These are phyloP conservation scores for Ogataea nonfermentans DNA, from an alignment of 805 yeast species.

Conservation along the genomic window DNA sequence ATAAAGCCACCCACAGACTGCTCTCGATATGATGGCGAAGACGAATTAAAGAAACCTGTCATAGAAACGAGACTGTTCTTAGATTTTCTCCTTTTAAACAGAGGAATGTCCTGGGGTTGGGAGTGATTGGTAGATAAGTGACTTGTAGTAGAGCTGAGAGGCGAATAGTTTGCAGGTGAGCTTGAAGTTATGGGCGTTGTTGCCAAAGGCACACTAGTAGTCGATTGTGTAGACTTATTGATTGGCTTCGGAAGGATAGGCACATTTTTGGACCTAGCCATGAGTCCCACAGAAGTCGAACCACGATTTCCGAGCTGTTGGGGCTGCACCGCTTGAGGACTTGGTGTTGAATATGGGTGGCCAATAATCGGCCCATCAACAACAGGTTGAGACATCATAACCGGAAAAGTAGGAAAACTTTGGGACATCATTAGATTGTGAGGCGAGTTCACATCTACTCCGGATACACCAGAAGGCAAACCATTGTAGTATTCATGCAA, in stretches of 20 bases:
- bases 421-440: slow-evolving; percentile 15
- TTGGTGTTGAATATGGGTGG: neutral
- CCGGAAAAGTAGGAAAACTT: slow-evolving; percentile 12
- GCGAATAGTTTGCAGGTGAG: slow-evolving; percentile 17
- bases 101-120: slow-evolving; percentile 33
- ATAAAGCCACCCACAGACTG: slow-evolving; percentile 14
- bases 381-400: neutral
- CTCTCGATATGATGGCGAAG: slow-evolving; percentile 24
- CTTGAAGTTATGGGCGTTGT: slow-evolving; percentile 22
- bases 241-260: slow-evolving; percentile 37
- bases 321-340: neutral
- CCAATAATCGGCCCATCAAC: neutral
- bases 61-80: slow-evolving; percentile 13
- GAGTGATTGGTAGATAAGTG: slow-evolving; percentile 13
- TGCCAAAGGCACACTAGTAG: slow-evolving; percentile 25
- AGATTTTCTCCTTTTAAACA: slow-evolving; percentile 34
- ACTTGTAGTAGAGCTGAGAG: slow-evolving; percentile 11
- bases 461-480: slow-evolving; percentile 3
- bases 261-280: slow-evolving; percentile 29
- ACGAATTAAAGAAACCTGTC: slow-evolving; percentile 23
- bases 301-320: neutral
- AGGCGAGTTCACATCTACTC: slow-evolving; percentile 2
- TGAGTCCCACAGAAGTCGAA: neutral
- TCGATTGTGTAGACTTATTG: slow-evolving; percentile 6
- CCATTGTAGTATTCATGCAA: slow-evolving; percentile 3